Evolutionary conservation across 345 rosid species (phyloP).

Genomic region (Eucalyptus pauciflora): DNA sequence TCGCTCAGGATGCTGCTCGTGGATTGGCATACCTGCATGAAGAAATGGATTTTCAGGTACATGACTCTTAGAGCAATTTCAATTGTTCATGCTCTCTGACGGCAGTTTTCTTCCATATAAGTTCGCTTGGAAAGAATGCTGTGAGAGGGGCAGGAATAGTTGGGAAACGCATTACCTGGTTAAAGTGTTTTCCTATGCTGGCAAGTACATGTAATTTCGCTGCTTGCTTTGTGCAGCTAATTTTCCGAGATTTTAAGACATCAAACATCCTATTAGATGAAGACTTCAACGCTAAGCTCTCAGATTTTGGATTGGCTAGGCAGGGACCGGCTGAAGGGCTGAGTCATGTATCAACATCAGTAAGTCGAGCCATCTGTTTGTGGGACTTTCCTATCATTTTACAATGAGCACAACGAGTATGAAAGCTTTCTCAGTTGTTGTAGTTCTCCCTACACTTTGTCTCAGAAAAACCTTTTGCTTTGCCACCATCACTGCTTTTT

Average conservation of each 20-base stretch:
- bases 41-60: constrained; percentile 94
- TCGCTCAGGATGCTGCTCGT: constrained; percentile 87
- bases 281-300: constrained; percentile 80
- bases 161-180: background rate
- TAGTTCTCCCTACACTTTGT: background rate
- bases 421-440: background rate
- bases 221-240: constrained; percentile 36
- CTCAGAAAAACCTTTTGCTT: background rate
- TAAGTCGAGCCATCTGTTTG: constrained; percentile 15
- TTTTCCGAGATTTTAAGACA: constrained; percentile 86
- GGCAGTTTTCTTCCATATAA: background rate
- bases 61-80: background rate
- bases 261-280: constrained; percentile 85
- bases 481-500: background rate
- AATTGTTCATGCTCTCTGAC: background rate
- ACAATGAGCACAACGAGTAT: background rate
- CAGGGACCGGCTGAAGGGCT: constrained; percentile 88
- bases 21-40: constrained; percentile 95
- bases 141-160: background rate
- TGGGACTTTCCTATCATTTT: background rate
- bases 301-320: constrained; percentile 93
- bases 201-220: background rate
- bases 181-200: background rate
- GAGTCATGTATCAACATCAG: constrained; percentile 82
- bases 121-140: background rate